Evolutionary conservation across 1,139 yeast species (phyloP), one percentile per base, ranked within the genome.

Genomic region (Diutina mesorugosa): DNA sequence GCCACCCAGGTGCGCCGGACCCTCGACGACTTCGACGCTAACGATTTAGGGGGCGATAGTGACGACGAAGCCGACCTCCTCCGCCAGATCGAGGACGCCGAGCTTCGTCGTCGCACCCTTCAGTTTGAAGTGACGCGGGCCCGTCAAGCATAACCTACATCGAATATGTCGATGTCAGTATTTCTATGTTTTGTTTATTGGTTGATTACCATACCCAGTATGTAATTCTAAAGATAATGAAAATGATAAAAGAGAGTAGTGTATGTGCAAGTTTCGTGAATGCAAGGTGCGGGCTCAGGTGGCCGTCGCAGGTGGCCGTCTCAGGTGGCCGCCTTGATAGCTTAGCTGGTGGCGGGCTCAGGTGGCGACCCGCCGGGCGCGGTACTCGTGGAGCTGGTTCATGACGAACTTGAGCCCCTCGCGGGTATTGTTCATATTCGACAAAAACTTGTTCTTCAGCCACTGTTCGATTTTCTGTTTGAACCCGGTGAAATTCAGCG

Each of bases 351-450:
- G 4, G 26, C 26, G 3, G 41, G n/a, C 3, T 10, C 14, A 35
- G 14, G 41, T 35, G 12, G 41, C 14, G 4, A 45, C 47, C 12
- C 47, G 47, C 9, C 47, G 21, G 41, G 30, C 16, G 14, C 50
- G 50, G 26, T 32, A 50, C 28, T 50, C 65, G 59, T 70, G 67
- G 57, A 74, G 64, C 56, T 67, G 67, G 62, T 83, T 83, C 90
- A 91, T 87, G 28, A 90, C 97, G 67, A 79, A 82, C 55, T 80
- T 74, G 78, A 91, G 79, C 2, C 97, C 97, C 58, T 80, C 74
- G 59, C 90, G 77, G 26, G 93, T 83, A 61, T 81, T 81, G 58
- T 72, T 73, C 60, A 88, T 72, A 67, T 90, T 87, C 57, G 84
- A 84, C 53, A 82, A 76, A 66, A 91, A 90, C 65, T 79, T 79